These are phyloP conservation scores for Curvularia spicifera DNA, from an alignment of 2,329 filamentous ascomycete genomes.

Conservation along the genomic window DNA sequence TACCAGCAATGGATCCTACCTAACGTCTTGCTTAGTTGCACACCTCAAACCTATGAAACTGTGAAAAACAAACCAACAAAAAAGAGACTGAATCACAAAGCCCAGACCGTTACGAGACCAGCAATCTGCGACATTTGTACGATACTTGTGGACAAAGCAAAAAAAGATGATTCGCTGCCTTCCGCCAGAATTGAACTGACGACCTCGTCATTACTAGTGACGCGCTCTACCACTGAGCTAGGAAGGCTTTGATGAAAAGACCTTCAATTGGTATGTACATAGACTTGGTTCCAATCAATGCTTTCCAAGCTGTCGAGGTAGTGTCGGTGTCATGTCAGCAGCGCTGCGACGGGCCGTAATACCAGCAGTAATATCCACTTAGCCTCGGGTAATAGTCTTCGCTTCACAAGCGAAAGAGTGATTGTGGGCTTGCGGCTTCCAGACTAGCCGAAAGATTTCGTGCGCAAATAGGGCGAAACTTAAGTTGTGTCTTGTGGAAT, in stretches of 20 bases:
- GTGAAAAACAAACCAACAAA: conserved; percentile 5
- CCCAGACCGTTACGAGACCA: neutral
- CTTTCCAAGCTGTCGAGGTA: neutral
- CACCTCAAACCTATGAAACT: neutral
- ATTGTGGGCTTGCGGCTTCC: neutral
- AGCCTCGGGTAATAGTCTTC: neutral
- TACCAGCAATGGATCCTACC: neutral
- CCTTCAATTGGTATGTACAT: neutral
- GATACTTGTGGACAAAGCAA: neutral
- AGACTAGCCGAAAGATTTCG: neutral
- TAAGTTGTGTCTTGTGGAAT: conserved; percentile 2
- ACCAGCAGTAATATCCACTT: neutral
- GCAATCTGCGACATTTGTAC: neutral
- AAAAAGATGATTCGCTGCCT: conserved; percentile 14
- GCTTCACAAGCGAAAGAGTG: neutral
- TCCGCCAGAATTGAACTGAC: conserved; percentile 40
- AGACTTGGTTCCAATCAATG: neutral
- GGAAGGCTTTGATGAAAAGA: conserved; percentile 22
- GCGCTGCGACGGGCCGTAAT: neutral
- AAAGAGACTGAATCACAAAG: neutral
- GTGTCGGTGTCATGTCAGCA: neutral
- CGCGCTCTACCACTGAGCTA: conserved; percentile 44
- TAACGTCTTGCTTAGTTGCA: neutral
- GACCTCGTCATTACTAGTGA: conserved; percentile 45
- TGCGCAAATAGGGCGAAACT: neutral